Percentiles rank a stretch among this genome's conserved stretches.
phyloP scores from a whole-genome alignment of 768 basidiomycete genomes.

The Astraeus odoratus region DNA sequence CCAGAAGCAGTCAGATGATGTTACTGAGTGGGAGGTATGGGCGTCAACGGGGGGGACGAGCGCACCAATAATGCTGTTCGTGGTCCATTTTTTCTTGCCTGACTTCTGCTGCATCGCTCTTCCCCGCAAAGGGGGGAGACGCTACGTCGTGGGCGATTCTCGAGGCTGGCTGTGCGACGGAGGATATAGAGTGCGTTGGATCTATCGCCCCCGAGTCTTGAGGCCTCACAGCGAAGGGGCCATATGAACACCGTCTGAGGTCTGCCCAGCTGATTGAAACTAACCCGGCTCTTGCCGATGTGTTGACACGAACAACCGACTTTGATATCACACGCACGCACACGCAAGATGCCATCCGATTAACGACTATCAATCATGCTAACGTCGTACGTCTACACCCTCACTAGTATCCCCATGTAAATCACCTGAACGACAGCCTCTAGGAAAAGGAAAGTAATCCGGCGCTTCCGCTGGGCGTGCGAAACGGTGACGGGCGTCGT shows the following conservation, averaged over 20 bases:
- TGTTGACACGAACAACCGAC: neutral
- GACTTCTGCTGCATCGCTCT: slow-evolving; percentile 59
- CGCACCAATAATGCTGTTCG: slow-evolving; percentile 80
- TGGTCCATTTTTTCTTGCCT: slow-evolving; percentile 56
- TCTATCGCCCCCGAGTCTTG: neutral
- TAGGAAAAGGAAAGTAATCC: slow-evolving; percentile 85
- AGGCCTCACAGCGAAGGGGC: too few species aligned
- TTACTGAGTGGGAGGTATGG: slow-evolving; percentile 6
- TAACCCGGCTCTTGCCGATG: neutral
- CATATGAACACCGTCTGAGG: too few species aligned
- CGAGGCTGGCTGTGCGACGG: neutral
- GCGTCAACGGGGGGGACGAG: slow-evolving; percentile 6
- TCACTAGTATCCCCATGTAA: slow-evolving; percentile 81
- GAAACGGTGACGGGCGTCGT: slow-evolving; percentile 53
- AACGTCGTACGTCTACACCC: slow-evolving; percentile 36
- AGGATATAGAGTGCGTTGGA: neutral
- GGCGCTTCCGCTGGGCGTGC: slow-evolving; percentile 70
- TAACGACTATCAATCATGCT: neutral
- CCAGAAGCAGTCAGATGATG: slow-evolving; percentile 1
- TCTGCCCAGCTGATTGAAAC: too few species aligned
- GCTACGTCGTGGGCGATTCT: slow-evolving; percentile 1
- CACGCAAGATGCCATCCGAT: neutral
- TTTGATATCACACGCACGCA: neutral
- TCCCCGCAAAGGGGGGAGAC: slow-evolving; percentile 54
- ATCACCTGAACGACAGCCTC: slow-evolving; percentile 76